These are phyloP conservation scores for Orbilia javanica DNA, from an alignment of 2,329 filamentous ascomycete species.

Conservation along the genomic window DNA sequence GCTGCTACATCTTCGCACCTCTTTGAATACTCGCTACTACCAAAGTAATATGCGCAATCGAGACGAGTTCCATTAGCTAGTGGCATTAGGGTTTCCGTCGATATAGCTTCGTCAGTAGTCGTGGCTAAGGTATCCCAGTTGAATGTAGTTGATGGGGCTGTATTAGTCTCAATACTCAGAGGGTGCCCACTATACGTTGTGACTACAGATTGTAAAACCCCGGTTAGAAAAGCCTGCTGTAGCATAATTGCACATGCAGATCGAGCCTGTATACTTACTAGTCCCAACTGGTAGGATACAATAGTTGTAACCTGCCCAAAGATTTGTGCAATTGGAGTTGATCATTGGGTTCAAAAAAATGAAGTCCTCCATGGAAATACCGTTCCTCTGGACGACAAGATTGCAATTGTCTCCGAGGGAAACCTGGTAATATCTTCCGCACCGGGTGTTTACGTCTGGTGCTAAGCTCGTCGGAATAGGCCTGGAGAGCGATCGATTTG, in stretches of 20 bases:
- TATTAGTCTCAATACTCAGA: slow-evolving; percentile 44
- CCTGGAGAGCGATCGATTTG: slow-evolving; percentile 28
- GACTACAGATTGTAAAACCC: slow-evolving; percentile 32
- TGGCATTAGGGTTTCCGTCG: slow-evolving; percentile 51
- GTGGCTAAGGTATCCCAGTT: slow-evolving; percentile 36
- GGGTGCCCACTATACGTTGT: slow-evolving; percentile 58
- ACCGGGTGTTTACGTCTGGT: slow-evolving; percentile 60
- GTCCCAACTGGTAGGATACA: slow-evolving; percentile 64
- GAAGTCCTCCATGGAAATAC: slow-evolving; percentile 46
- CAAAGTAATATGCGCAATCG: slow-evolving; percentile 61
- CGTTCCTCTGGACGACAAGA: slow-evolving; percentile 62
- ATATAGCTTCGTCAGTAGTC: slow-evolving; percentile 26
- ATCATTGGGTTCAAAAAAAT: slow-evolving; percentile 48
- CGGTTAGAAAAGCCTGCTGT: slow-evolving; percentile 1
- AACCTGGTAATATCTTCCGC: slow-evolving; percentile 63
- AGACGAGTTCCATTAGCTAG: slow-evolving; percentile 60
- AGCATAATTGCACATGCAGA: background rate
- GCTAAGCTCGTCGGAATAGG: slow-evolving; percentile 62
- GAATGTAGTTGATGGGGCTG: slow-evolving; percentile 37
- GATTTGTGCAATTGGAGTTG: slow-evolving; percentile 43
- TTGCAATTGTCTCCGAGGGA: slow-evolving; percentile 64
- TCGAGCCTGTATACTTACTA: slow-evolving; percentile 57
- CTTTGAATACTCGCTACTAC: slow-evolving; percentile 58
- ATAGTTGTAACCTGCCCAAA: slow-evolving; percentile 62
- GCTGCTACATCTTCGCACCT: slow-evolving; percentile 43